Evolutionary conservation across 805 yeast species (phyloP).

Genomic region (Jamesozyma jinghongensis): DNA sequence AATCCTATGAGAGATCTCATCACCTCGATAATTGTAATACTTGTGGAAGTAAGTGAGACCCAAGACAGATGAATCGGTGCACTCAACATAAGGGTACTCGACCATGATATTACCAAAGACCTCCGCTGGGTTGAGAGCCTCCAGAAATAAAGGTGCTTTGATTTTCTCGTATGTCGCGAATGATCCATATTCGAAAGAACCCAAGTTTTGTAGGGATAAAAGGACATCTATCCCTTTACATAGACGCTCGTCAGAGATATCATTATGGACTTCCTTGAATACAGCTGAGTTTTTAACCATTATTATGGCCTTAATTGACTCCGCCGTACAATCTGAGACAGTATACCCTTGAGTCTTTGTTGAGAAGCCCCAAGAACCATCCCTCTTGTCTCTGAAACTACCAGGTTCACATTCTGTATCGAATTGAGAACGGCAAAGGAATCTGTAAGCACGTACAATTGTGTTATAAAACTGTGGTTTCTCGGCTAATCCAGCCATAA

Average conservation of each 20-base stretch:
- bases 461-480: slow-evolving; percentile 53
- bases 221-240: slow-evolving; percentile 69
- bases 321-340: slow-evolving; percentile 96
- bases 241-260: slow-evolving; percentile 46
- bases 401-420: slow-evolving; percentile 68
- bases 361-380: slow-evolving; percentile 94
- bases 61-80: slow-evolving; percentile 89
- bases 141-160: slow-evolving; percentile 70
- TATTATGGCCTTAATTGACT: slow-evolving; percentile 82
- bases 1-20: slow-evolving; percentile 62
- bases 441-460: slow-evolving; percentile 58
- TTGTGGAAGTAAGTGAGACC: slow-evolving; percentile 75
- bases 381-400: slow-evolving; percentile 71
- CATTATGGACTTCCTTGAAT: slow-evolving; percentile 40
- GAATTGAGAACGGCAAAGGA: slow-evolving; percentile 76
- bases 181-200: slow-evolving; percentile 75
- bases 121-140: slow-evolving; percentile 86
- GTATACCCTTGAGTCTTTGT: slow-evolving; percentile 95
- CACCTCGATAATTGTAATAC: slow-evolving; percentile 53
- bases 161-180: slow-evolving; percentile 87
- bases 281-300: slow-evolving; percentile 70
- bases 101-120: slow-evolving; percentile 98
- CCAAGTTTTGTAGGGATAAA: slow-evolving; percentile 67
- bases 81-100: slow-evolving; percentile 96
- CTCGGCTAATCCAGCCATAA: slow-evolving; percentile 70